A percentile compares a stretch with the other conserved stretches of the same genome.
Evolutionary conservation across 2,329 filamentous ascomycete species (phyloP).

Genomic region (Ophiocordyceps camponoti-leonardi): DNA sequence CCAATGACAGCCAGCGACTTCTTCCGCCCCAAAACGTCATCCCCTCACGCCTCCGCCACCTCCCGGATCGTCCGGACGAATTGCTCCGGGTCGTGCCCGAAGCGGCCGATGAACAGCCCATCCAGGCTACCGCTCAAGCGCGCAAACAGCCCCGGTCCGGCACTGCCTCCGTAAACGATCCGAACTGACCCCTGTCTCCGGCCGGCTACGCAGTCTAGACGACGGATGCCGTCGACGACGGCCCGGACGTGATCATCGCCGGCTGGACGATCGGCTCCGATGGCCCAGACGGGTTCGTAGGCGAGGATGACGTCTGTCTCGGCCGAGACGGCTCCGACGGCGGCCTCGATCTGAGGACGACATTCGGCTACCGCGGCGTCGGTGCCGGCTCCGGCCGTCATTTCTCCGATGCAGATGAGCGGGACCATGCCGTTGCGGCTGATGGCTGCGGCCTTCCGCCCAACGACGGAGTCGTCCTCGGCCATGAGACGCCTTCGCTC

Average conservation of each 20-base stretch:
- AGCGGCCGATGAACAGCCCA: constrained; percentile 65
- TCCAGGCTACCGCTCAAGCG: constrained; percentile 54
- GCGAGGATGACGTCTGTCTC: constrained; percentile 58
- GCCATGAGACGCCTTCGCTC: constrained; percentile 56
- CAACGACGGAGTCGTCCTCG: constrained; percentile 54
- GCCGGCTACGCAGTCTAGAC: constrained; percentile 28
- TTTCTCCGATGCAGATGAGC: constrained; percentile 67
- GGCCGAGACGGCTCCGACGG: constrained; percentile 41
- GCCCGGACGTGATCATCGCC: constrained; percentile 53
- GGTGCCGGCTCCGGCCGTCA: constrained; percentile 30
- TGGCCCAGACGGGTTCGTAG: constrained; percentile 83
- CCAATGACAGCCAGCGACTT: neutral
- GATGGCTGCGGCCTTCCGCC: constrained; percentile 51
- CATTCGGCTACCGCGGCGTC: constrained; percentile 46
- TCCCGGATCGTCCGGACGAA: constrained; percentile 58
- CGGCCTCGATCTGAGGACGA: constrained; percentile 43
- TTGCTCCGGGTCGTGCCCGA: constrained; percentile 59
- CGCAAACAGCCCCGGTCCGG: constrained; percentile 60
- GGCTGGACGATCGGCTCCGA: constrained; percentile 58
- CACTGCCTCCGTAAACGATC: constrained; percentile 70
- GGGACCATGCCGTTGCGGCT: constrained; percentile 56
- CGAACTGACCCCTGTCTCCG: constrained; percentile 41
- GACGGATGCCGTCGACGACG: constrained; percentile 48
- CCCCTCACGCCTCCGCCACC: constrained; percentile 31
- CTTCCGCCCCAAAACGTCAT: neutral